Base-by-base conservation (phyloP, 225 moss, liverwort and hornwort genomes). In the Bryoerythrophyllum caledonicum region DNA sequence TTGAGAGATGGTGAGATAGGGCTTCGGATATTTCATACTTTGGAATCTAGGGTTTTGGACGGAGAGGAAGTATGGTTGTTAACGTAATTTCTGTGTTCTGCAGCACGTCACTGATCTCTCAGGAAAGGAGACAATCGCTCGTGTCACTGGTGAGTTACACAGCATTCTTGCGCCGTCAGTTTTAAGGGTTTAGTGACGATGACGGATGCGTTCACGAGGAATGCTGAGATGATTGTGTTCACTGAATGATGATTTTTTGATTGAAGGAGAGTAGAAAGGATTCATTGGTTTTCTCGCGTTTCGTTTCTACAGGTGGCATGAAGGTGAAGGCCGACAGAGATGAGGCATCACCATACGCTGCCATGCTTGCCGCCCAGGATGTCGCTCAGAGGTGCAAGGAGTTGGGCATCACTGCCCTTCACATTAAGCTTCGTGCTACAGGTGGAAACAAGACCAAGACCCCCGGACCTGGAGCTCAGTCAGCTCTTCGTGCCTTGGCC, bases 41-140 rank as follows among this genome's bases (percentile, higher is more conserved):
- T 23, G 34, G 19, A 13, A 27, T 23, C 2, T 35, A n/a, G 74
- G 49, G 9, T 57, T 70, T 20, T 21, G 4, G 13, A 1, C 0
- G 8, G 26, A 4, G 11, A 2, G 4, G 0, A 8, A 0, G 0
- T 25, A 11, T 4, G 15, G 25, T 19, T n/a, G 10, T 10, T 81
- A 5, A 72, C 27, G 0, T 20, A 0, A 7, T 67, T 11, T 61
- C n/a, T 2, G 17, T 38, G 10, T 0, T 21, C 4, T 78, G 89
- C 94, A 94, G 93, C 95, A 96, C 23, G 93, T 96, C 58, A 96
- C 91, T 48, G 93, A 96, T 89, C 86, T 96, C 58, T 92, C 93
- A 28, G 93, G 91, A 8, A 93, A 96, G 82, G 96, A 96, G 82
- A 96, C 96, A 20, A 96, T 96, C 43, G 87, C 93, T 25, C 93